A percentile compares a stretch with the other conserved stretches of the same genome.
phyloP scores from a whole-genome alignment of 1,139 yeast genomes.

The Eremothecium sinecaudum region DNA sequence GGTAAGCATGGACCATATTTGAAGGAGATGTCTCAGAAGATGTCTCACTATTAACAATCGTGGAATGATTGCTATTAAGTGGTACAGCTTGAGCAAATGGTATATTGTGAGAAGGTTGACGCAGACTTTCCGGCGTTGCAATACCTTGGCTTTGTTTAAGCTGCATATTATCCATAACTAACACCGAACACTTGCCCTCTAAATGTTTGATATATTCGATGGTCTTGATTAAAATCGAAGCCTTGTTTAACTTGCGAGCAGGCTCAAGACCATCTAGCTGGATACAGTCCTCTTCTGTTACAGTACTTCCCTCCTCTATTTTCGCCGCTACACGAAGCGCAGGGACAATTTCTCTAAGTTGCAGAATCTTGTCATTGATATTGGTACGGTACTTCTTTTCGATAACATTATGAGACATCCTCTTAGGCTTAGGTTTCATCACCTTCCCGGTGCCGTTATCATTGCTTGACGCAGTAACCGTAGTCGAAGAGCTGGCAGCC shows the following conservation, averaged over 20 bases:
- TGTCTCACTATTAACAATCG: not conserved
- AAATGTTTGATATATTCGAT: conserved; percentile 83
- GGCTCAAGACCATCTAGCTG: conserved; percentile 80
- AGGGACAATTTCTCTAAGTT: conserved; percentile 65
- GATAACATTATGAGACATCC: conserved; percentile 62
- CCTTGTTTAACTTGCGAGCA: conserved; percentile 78
- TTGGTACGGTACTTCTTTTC: conserved; percentile 70
- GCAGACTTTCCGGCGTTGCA: conserved; percentile 14
- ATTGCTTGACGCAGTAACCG: not conserved
- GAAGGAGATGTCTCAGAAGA: conserved; percentile 12
- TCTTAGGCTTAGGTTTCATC: conserved; percentile 38
- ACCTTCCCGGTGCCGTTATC: conserved; percentile 11
- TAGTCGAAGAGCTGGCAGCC: conserved; percentile 3
- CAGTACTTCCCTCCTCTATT: conserved; percentile 31
- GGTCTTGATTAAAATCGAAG: conserved; percentile 78
- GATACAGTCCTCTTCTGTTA: conserved; percentile 28
- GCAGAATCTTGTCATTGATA: conserved; percentile 57
- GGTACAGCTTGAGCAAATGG: conserved; percentile 4
- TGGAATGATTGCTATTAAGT: not conserved
- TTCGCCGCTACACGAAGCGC: conserved; percentile 36
- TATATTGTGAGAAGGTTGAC: conserved; percentile 4
- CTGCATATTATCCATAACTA: conserved; percentile 46
- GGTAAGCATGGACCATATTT: conserved; percentile 20
- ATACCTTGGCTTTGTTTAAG: conserved; percentile 35
- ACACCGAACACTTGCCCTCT: conserved; percentile 53